A percentile compares a stretch with the other conserved stretches of the same genome.
Conservation (phyloP, 306 rosid genomes). For the Cicer yamashitae region DNA sequence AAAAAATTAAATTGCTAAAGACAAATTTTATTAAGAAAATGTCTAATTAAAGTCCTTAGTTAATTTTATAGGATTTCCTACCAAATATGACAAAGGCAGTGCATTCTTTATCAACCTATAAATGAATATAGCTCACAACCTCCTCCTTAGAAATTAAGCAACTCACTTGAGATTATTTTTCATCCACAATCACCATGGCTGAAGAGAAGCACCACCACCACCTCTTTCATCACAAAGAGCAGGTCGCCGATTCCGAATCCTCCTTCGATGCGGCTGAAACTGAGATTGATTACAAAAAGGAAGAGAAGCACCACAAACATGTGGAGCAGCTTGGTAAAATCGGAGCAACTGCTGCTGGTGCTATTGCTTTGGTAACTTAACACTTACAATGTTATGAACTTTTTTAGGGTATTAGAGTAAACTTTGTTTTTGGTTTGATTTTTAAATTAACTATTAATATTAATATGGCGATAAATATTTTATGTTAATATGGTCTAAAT, state of each 20-base stretch:
- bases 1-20: too few relatives aligned
- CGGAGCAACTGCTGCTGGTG: conserved; percentile 37
- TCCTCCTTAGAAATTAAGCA: too few relatives aligned
- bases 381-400: neutral
- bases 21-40: too few relatives aligned
- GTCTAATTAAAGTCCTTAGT: too few relatives aligned
- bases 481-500: neutral
- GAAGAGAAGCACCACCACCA: conserved; percentile 24
- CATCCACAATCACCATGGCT: conserved; percentile 20
- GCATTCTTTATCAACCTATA: too few relatives aligned
- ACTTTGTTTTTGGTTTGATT: neutral
- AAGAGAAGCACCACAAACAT: conserved; percentile 43
- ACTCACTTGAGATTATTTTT: neutral
- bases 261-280: neutral
- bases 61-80: too few relatives aligned
- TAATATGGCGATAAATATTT: too few relatives aligned
- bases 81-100: too few relatives aligned
- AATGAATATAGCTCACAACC: too few relatives aligned
- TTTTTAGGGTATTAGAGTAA: too few relatives aligned
- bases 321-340: conserved; percentile 23
- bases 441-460: too few relatives aligned
- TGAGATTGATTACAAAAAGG: conserved; percentile 38
- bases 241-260: too few relatives aligned
- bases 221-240: conserved; percentile 29
- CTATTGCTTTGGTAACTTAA: conserved; percentile 32